Base-by-base conservation (phyloP, 129 eudicot genomes). In the Centella asiatica region DNA sequence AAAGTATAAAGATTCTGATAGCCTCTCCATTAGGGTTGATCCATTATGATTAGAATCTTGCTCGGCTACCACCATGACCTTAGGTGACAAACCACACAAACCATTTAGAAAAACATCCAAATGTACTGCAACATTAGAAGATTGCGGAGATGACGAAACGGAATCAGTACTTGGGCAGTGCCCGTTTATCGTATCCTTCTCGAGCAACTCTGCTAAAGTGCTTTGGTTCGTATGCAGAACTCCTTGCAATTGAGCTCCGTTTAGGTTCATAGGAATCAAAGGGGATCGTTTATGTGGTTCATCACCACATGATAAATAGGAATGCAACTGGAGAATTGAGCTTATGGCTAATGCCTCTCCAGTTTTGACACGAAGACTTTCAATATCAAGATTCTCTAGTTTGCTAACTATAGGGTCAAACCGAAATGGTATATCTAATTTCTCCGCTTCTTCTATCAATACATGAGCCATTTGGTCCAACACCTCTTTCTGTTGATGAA, bases 281-380 rank as follows among this genome's bases (percentile, higher is more conserved):
- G 80, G 75, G 6, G 77, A 73, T 55, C 45, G 83, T 14, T 75
- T 74, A 33, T 72, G 74, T 13, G 64, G 75, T 33, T 79, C 94
- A 50, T 80, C 80, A 25, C 74, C 81, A 10, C 77, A 72, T 24
- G 86, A 90, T 65, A 87, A 73, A 39, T 87, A 78, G 18, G 96
- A 56, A 78, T 92, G 99, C 51, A 92, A 40, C n/a, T 83, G 96
- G n/a, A 92, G 47, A 65, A 92, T 80, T 12, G 96, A 84, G 78
- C 90, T 92, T 55, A 92, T 82, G 1, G 96, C 99, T 56, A 92
- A 69, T 66, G 99, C 99, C 66, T 92, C 99, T 39, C 99, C 99
- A 2, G 99, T 92, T 74, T 92, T 92, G 14, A 92, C 99, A 22
- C 92, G 81, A 31, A 92, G 40, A 47, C 76, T 85, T 46, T 87